Evolutionary conservation across 164 flowering plant species (phyloP).

Genomic region (Aristolochia contorta): DNA sequence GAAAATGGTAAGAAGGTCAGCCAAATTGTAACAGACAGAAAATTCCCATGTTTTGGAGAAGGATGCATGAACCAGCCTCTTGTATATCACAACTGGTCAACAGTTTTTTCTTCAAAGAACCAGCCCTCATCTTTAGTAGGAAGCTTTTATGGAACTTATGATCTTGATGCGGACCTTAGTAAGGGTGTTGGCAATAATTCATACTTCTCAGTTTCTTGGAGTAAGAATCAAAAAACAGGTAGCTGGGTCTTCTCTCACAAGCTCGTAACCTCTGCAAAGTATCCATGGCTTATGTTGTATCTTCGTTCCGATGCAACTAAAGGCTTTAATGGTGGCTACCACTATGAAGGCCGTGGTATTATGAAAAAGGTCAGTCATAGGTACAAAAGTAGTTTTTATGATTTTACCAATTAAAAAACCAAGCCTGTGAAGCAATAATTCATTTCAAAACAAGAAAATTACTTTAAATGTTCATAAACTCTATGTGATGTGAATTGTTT

Average conservation of each 20-base stretch:
- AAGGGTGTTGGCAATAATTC: constrained; percentile 9
- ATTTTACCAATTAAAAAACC: no score
- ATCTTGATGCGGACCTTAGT: constrained; percentile 13
- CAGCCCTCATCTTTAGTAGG: constrained; percentile 7
- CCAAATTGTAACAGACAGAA: constrained; percentile 16
- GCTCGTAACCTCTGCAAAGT: constrained; percentile 20
- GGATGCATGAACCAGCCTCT: constrained; percentile 30
- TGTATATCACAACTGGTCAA: constrained; percentile 18
- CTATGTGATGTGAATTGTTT: not conserved
- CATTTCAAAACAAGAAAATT: no score
- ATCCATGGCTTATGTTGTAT: constrained; percentile 46
- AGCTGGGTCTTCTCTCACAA: constrained; percentile 21
- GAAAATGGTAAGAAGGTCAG: constrained; percentile 21
- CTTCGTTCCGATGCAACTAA: constrained; percentile 39
- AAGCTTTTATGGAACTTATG: constrained; percentile 20
- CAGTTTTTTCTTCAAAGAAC: constrained; percentile 2
- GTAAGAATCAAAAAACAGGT: constrained; percentile 16
- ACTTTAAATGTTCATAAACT: no score
- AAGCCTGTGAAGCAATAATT: no score
- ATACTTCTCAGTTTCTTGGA: constrained; percentile 19
- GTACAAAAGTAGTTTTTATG: no score
- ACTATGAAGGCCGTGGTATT: constrained; percentile 28
- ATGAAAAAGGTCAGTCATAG: constrained; percentile 13
- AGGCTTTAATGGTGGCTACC: constrained; percentile 43
- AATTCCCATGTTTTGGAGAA: constrained; percentile 27